A percentile compares a stretch with the other conserved stretches of the same genome.
Conservation (phyloP, 164 flowering plant genomes). For the Paratinospora sagittata region DNA sequence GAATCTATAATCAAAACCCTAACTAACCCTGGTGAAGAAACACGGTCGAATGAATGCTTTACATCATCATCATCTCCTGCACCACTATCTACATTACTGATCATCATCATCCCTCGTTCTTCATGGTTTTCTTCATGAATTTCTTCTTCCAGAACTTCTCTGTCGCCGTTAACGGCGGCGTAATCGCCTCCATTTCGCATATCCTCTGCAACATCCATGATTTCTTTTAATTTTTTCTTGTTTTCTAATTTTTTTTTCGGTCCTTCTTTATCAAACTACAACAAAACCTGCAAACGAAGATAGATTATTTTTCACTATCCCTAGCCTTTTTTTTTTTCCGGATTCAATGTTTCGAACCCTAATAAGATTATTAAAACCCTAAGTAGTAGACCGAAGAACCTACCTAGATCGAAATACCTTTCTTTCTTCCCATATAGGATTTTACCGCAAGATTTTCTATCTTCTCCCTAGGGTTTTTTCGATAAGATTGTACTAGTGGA, state of each 20-base stretch:
- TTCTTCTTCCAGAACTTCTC: slow-evolving; percentile 3
- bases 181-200: slow-evolving; percentile 11
- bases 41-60: slow-evolving; percentile 10
- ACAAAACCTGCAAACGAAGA: slow-evolving; percentile 19
- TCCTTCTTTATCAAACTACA: slow-evolving; percentile 2
- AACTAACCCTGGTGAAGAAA: slow-evolving; percentile 24
- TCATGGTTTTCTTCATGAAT: slow-evolving; percentile 4
- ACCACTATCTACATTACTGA: slow-evolving; percentile 10
- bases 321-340: not conserved
- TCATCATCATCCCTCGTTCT: slow-evolving; percentile 6
- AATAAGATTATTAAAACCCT: too few relatives aligned
- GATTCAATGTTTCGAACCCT: not conserved
- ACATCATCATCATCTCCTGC: slow-evolving; percentile 16
- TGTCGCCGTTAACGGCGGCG: slow-evolving; percentile 9
- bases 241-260: too few relatives aligned
- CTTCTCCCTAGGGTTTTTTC: too few relatives aligned
- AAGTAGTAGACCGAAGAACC: not conserved
- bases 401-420: slow-evolving; percentile 10
- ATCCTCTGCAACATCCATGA: slow-evolving; percentile 14
- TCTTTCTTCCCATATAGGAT: slow-evolving; percentile 11
- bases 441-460: not conserved
- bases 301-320: slow-evolving; percentile 8
- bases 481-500: too few relatives aligned
- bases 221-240: slow-evolving; percentile 6
- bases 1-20: slow-evolving; percentile 6